Evolutionary conservation across 257 asterid genomes (phyloP).

Genomic region (Nicotiana undulata): DNA sequence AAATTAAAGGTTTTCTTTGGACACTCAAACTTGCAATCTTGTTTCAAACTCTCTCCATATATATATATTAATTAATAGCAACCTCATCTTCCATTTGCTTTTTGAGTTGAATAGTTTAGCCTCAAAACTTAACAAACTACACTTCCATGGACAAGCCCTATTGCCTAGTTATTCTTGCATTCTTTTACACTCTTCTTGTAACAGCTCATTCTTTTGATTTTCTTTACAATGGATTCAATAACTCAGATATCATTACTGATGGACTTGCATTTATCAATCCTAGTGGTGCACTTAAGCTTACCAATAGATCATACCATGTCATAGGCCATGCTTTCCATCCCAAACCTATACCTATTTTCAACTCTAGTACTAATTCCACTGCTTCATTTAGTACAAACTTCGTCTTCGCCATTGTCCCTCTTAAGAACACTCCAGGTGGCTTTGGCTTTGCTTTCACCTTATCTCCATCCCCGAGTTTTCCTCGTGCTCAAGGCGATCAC

Average conservation of each 20-base stretch:
- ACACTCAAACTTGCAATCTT: background rate
- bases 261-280: conserved; percentile 26
- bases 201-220: conserved; percentile 28
- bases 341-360: conserved; percentile 26
- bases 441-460: conserved; percentile 57
- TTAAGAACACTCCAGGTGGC: conserved; percentile 33
- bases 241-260: conserved; percentile 9
- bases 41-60: conserved; percentile 1
- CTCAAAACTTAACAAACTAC: background rate
- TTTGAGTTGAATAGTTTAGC: background rate
- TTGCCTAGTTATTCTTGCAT: conserved; percentile 3
- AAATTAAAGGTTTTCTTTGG: background rate
- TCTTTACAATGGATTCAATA: conserved; percentile 43
- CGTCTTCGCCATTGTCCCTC: conserved; percentile 44
- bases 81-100: background rate
- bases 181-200: conserved; percentile 6
- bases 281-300: conserved; percentile 50
- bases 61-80: background rate
- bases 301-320: conserved; percentile 22
- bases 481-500: conserved; percentile 28
- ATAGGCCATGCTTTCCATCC: conserved; percentile 52
- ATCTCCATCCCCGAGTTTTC: conserved; percentile 31
- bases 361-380: background rate
- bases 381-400: conserved; percentile 47
- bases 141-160: conserved; percentile 19